Base-by-base conservation (phyloP, 805 yeast species). In the Candida endomychidarum region DNA sequence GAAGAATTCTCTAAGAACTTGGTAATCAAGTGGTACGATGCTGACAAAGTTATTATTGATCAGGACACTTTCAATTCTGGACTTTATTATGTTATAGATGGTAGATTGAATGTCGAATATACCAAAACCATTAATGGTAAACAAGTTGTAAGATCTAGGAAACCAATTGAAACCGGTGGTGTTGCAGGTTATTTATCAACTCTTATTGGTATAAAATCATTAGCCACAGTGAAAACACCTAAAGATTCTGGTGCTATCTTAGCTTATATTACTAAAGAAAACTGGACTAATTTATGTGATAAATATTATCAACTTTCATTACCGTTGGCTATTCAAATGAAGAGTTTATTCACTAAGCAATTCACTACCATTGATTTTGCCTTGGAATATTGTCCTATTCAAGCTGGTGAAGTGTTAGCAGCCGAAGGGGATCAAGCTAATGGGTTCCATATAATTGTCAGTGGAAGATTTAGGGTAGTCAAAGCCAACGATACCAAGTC, bases 351-450 rank as follows among this genome's bases (percentile, higher is more conserved):
- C 27, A 82, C 90, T 20, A 67, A 75, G 20, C 77, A 84, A 40
- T 68, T 91, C 26, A 61, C 85, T 26, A 78, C 83, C 41, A 77
- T 93, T 29, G 98, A 91, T 55, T 87, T 86, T 60, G 96, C 97
- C 0, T 65, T 93, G 37, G 99, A 93, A 59, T 91, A 98, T 98
- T 80, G 90, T 28, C 96, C 88, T 43, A 70, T 86, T 9, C 80
- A 80, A n/a, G 91, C 97, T 1, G 96, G 97, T 0, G 82, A 83
- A 36, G 73, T 82, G 0, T 60, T 93, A 15, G 88, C 85, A 52
- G 74, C 79, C 2, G 93, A 91, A 57, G 95, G 88, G 1, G 93
- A 87, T 38, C 75, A 76, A 14, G 96, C 98, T 0, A 90, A 88
- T 57, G 96, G 96, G 15, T 86, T 91, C 26, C 91, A 88, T 54